These are phyloP conservation scores for Trichoderma erinaceum DNA, from an alignment of 495 filamentous ascomycete genomes.

Conservation along the genomic window DNA sequence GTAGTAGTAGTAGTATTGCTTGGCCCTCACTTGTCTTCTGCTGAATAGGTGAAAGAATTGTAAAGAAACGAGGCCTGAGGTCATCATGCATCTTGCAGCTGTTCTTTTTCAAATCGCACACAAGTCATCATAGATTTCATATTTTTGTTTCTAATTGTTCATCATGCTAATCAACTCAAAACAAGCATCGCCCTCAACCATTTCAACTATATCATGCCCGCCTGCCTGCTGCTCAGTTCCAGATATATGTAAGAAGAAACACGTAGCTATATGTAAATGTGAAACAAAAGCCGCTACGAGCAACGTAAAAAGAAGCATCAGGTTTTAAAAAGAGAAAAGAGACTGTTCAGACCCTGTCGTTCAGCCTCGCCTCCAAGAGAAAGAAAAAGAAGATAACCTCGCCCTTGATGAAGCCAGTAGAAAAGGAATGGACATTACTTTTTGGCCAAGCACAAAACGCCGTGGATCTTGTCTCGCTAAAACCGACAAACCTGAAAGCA, in stretches of 20 bases:
- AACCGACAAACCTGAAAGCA: slow-evolving; percentile 5
- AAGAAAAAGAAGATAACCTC: not conserved
- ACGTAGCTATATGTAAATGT: not conserved
- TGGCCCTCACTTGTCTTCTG: too few relatives aligned
- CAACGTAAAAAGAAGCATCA: not conserved
- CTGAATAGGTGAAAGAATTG: too few relatives aligned
- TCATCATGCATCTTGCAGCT: too few relatives aligned
- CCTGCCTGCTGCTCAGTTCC: slow-evolving; percentile 7
- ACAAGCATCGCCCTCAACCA: not conserved
- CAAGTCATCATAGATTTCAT: not conserved
- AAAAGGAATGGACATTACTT: slow-evolving; percentile 6
- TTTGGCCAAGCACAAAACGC: slow-evolving; percentile 11
- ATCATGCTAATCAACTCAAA: not conserved
- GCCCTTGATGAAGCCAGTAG: not conserved
- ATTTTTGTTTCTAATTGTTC: not conserved
- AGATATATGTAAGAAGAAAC: not conserved
- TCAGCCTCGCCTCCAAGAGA: not conserved
- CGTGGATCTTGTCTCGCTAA: slow-evolving; percentile 9
- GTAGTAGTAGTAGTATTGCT: too few relatives aligned
- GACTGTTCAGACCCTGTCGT: not conserved
- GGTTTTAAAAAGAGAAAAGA: not conserved
- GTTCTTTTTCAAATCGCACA: not conserved
- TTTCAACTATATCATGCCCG: slow-evolving; percentile 1
- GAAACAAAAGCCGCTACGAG: not conserved
- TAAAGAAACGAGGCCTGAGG: too few relatives aligned